Conservation (phyloP, 768 basidiomycete species). For the Tricholoma sp. region DNA sequence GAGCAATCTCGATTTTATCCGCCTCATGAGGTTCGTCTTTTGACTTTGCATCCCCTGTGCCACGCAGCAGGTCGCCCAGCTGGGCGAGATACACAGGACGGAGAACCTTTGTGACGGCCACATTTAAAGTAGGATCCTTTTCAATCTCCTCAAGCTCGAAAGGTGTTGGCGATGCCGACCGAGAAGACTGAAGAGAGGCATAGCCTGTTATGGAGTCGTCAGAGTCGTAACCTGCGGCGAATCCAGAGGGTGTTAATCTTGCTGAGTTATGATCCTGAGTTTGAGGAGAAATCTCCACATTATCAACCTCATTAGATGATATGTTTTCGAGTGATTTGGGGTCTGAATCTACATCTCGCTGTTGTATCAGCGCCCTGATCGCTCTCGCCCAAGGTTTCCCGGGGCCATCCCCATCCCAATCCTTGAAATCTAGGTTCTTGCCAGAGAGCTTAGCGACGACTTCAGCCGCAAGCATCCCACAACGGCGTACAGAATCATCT, state of each 20-base stretch:
- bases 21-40: conserved; percentile 62
- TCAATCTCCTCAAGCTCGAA: conserved; percentile 80
- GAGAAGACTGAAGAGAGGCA: conserved; percentile 57
- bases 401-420: conserved; percentile 75
- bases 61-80: conserved; percentile 71
- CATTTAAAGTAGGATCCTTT: conserved; percentile 75
- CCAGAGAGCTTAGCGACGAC: conserved; percentile 56
- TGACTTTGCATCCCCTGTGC: conserved; percentile 42
- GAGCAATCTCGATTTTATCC: conserved; percentile 74
- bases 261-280: conserved; percentile 6
- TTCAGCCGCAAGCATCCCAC: conserved; percentile 93
- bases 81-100: conserved; percentile 90
- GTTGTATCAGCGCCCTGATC: conserved; percentile 48
- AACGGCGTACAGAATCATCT: conserved; percentile 69
- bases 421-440: conserved; percentile 71
- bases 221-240: conserved; percentile 53
- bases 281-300: neutral
- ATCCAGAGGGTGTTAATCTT: conserved; percentile 18
- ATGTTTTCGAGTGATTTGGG: conserved; percentile 13
- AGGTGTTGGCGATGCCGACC: conserved; percentile 75
- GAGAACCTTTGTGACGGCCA: conserved; percentile 63
- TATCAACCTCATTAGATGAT: neutral
- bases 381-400: conserved; percentile 60
- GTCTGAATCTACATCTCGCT: conserved; percentile 48
- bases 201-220: conserved; percentile 86